Base-by-base conservation (phyloP, 768 basidiomycete genomes). In the Candolleomyces eurysporus region DNA sequence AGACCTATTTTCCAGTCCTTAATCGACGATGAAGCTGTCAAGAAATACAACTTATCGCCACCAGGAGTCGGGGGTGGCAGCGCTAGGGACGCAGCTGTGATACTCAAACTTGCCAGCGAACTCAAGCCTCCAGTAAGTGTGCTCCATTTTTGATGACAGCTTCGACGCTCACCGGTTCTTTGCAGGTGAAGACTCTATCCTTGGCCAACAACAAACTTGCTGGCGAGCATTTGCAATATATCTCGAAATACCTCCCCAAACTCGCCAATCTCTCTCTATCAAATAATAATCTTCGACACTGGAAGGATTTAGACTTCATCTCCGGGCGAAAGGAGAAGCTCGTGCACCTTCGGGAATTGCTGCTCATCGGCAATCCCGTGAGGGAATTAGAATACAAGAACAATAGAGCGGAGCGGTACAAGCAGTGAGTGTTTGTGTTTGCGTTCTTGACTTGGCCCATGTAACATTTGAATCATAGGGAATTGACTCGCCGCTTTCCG, bases 51-150 rank as follows among this genome's bases (percentile, higher is more conserved):
- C 48, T 78, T 97, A 31, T 68, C 79, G 31, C 84, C 89, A 1
- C 94, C 93, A 3, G 92, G 92, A 7, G 76, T 82, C 32, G 85
- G 88, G 10, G 83, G 86, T 4, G 85, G 90, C 36, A 79, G 83
- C 26, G 69, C 74, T 21, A 84, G 80, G 62, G 90, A 92, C 67
- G 87, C 90, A 0, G 84, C 89, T 5, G 94, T 96, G 10, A 87
- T 98, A 49, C 95, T 95, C 80, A 95, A 95, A 73, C 79, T 96
- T 11, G 92, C 94, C 0, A 81, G 84, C 19, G 82, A 89, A 65
- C 83, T 95, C 57, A 86, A 84, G 64, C 94, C 94, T 42, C 82
- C 85, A 59, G 92, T 92, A 67, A 58, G 63, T 58, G 22, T 46
- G 16, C 59, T 64, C 36, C 52, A 48, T 45, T 46, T 51, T 49